Conservation (phyloP, 805 yeast species). For the Huiozyma naganishii region DNA sequence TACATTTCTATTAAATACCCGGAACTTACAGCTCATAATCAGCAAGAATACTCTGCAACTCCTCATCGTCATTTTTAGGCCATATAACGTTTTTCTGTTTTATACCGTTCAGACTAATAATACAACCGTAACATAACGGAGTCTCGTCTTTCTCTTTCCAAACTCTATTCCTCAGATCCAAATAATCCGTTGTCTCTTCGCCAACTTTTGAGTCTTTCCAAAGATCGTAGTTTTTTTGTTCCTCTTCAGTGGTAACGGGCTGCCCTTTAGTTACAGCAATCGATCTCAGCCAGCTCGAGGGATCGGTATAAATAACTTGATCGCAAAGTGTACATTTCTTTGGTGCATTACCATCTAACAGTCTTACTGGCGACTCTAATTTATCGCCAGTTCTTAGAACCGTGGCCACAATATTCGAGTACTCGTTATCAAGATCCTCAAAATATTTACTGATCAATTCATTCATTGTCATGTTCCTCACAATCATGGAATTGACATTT, state of each 20-base stretch:
- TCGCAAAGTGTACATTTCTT: constrained; percentile 49
- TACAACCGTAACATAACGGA: constrained; percentile 67
- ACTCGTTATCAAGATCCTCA: constrained; percentile 57
- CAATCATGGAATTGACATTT: constrained; percentile 4
- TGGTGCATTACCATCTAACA: constrained; percentile 4
- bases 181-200: constrained; percentile 10
- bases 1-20: not conserved
- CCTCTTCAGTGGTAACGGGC: constrained; percentile 35
- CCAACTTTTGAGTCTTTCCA: constrained; percentile 26
- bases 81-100: constrained; percentile 30
- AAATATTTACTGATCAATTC: constrained; percentile 71
- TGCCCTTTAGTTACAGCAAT: constrained; percentile 55
- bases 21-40: constrained; percentile 33
- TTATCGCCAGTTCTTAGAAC: constrained; percentile 86
- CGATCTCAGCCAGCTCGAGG: constrained; percentile 54
- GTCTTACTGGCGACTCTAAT: constrained; percentile 37
- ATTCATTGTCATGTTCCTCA: constrained; percentile 69
- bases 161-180: constrained; percentile 13
- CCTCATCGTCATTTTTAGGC: constrained; percentile 25
- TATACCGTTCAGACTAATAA: constrained; percentile 45
- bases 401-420: constrained; percentile 84
- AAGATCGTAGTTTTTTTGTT: constrained; percentile 27
- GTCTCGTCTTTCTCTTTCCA: constrained; percentile 12
- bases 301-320: constrained; percentile 41
- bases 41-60: constrained; percentile 32